Base-by-base conservation (phyloP, 257 asterid species). In the Gynochthodes officinalis region DNA sequence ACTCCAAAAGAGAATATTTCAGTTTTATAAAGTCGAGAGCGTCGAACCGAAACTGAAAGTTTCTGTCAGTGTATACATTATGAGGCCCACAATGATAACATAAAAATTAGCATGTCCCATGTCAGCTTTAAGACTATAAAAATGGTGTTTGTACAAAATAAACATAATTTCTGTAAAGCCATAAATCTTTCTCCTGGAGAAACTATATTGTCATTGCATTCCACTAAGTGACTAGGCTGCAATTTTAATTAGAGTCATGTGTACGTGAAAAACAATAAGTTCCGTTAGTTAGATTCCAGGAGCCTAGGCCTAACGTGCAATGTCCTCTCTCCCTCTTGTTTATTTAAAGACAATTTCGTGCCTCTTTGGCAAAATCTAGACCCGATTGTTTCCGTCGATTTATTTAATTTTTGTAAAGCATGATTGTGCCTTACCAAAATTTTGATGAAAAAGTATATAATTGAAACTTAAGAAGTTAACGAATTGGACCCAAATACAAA, bases 1-100 rank as follows among this genome's bases (percentile, higher is more conserved):
- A 57, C 70, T 16, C 66, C 72, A 58, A 77, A 77, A 73, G 75
- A 81, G 88, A 87, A 82, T 76, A 80, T 81, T 74, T 68, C 76
- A 73, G 57, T 77, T 77, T 80, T 76, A 69, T 78, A 76, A 79
- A 5, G 27, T 28, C 23, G 30, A 63, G 74, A 77, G 64, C 4
- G 35, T 42, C n/a, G 48, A 57, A 52, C 50, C 44, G 81, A 44
- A 74, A 75, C 73, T 46, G 48, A 71, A 71, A 46, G 59, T 7
- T 50, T 50, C 9, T 42, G 54, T 70, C 57, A 64, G 53, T 33
- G 72, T 71, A 74, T 75, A 8, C 27, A 62, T 40, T 21, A 53
- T 53, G 28, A 19, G 64, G 70, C 44, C 69, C 73, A 64, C 70
- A 83, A 81, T 79, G 82, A 61, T 75, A 23, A 76, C 71, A 63